Conservation (phyloP, 345 rosid species). For the Brassica carinata region DNA sequence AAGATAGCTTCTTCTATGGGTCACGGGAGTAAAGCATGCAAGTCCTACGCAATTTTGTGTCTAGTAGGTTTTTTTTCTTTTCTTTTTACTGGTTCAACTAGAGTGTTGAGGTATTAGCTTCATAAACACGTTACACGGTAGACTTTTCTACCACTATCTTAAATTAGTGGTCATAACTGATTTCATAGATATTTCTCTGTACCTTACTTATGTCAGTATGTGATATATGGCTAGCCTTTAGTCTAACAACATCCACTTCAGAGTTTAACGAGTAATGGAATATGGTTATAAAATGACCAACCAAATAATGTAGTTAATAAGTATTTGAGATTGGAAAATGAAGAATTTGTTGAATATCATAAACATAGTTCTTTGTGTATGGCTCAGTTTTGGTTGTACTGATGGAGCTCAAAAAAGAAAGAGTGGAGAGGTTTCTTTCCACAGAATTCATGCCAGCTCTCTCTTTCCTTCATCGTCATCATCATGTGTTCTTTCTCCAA, state of each 20-base stretch:
- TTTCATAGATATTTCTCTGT: not conserved
- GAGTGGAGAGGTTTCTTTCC: not conserved
- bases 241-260: slow-evolving; percentile 28
- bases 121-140: not conserved
- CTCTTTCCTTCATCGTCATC: slow-evolving; percentile 30
- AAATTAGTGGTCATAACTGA: not conserved
- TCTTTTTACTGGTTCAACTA: not conserved
- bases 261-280: not conserved
- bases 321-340: not conserved
- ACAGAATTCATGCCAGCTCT: not conserved
- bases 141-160: not conserved
- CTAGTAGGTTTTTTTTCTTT: not conserved
- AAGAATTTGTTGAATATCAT: not conserved
- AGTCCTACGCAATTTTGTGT: not conserved
- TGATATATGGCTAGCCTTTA: not conserved
- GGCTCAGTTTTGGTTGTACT: not conserved
- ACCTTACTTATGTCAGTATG: not conserved
- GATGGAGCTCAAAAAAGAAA: not conserved
- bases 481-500: not conserved
- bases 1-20: not conserved
- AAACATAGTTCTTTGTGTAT: not conserved
- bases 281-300: not conserved
- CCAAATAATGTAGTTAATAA: not conserved
- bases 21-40: not conserved
- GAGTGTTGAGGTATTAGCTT: not conserved